Evolutionary conservation across 1,139 yeast species (phyloP), one percentile per base, ranked within the genome.

Genomic region (Magnusiomyces magnusii): DNA sequence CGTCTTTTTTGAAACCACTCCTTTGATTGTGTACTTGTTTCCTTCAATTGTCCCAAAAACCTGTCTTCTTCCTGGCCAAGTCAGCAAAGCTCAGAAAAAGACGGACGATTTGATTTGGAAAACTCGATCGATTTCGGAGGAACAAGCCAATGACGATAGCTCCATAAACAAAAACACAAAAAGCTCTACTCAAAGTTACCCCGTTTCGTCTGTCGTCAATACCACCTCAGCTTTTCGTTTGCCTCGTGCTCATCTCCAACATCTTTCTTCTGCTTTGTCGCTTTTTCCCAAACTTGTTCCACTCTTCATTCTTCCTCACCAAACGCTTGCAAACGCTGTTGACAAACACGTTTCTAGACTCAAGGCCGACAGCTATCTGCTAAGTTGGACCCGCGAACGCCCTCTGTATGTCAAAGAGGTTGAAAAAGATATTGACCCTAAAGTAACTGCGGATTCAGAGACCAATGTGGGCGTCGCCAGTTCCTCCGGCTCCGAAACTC

Each of bases 1-100:
- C 24, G 67, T 86, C 0, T 83, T 84, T 64, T 82, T 83, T 66
- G 95, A 87, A 66, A 66, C 75, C 56, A 85, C 92, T 0, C 87
- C 93, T 0, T 53, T 84, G 0, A 60, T 87, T 2, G 82, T 89
- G 62, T 78, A 78, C 60, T 64, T 76, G 0, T 71, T 86, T 57
- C 95, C 95, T 0, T 80, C 79, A 59, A 68, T 87, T 17, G 79
- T 88, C 1, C 95, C 95, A 0, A 78, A 80, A 64, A 86, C 93
- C 0, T 87, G 95, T 71, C 74, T 81, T 3, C 73, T 84, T 54
- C 90, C 90, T 0, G 73, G 76, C 1, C 71, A 82, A 69, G 55
- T 31, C 57, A n/a, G 53, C 55, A 2, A 41, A 42, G 15, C 56
- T 60, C 49, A 64, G 66, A 31, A 52, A 47, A 3, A 55, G 58